Base-by-base conservation (phyloP, 2,329 filamentous ascomycete species). In the Geosmithia flava region DNA sequence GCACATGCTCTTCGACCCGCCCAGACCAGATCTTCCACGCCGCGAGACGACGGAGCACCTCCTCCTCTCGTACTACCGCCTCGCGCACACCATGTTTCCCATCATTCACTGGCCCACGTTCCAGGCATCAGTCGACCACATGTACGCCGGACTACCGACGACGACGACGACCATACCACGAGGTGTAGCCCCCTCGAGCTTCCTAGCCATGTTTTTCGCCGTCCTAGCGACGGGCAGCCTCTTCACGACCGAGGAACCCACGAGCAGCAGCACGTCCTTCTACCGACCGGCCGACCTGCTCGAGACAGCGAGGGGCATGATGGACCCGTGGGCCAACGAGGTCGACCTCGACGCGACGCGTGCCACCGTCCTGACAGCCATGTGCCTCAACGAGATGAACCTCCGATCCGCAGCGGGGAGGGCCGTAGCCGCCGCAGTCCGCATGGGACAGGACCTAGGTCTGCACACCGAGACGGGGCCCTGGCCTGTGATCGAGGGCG, bases 71-170 rank as follows among this genome's bases (percentile, higher is more conserved):
- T 98, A 95, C 63, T 84, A 86, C 56, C 72, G 76, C 40, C 84
- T 83, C 7, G 72, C 87, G 20, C 91, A 97, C 61, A 76, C 81
- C 30, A 83, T 87, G 62, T 83, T 90, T 55, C 93, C 93, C 1
- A 81, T 95, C 42, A 59, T 97, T 10, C 87, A 97, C 62, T 94
- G 90, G 85, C 86, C 87, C 2, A 85, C 78, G 0, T 94, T 97
- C 57, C 74, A 83, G 56, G 73, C 77, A 45, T 78, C 85, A 47
- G 85, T 91, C 51, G 87, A 95, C 49, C 74, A 80, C 8, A 71
- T 95, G 7, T 95, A 95, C 63, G 76, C 77, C 48, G 77, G 80
- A 3, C 76, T 75, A 42, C 70, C 85, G 17, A 69, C 76, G 29
- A 57, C 23, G 23, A 8, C 23, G 23, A 27, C 23, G 23, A 27